Evolutionary conservation across 371 early-diverging fungal genomes (phyloP), one percentile per base, ranked within the genome.

Genomic region (Dichotomocladium elegans): DNA sequence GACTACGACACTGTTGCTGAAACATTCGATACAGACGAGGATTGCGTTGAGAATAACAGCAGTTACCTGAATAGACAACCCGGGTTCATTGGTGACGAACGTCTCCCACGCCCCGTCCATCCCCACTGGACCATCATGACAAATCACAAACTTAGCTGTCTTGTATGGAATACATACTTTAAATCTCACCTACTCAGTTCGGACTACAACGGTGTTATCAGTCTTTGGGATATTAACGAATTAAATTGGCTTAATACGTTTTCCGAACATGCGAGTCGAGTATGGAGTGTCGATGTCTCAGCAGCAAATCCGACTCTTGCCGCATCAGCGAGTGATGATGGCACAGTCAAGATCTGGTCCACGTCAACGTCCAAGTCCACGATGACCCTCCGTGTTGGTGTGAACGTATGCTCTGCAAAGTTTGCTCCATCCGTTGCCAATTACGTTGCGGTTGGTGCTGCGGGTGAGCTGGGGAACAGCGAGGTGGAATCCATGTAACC

Each of bases 211-310:
- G 95, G 95, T 0, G 65, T 84, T 1, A 87, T 96, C 8, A 81
- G 87, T 21, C 58, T 96, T 6, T 94, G 92, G 92, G 95, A 96
- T 63, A 70, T 83, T 1, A 65, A 71, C 11, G 80, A 79, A 12
- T 92, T 93, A 6, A 59, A 62, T 17, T 66, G 81, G 30, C 70
- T 85, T 2, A 57, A 64, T 27, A 64, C 68, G 9, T 89, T 88
- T 66, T 82, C 82, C 49, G 96, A 96, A 58, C 96, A 96, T 62
- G 91, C 89, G 51, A 85, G 85, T 61, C 80, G 96, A 6, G 83
- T 89, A 4, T 96, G 95, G 95, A 89, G 91, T 52, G 90, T 94
- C 10, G 93, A 95, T 63, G 92, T 88, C 55, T 82, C 83, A 35
- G 53, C 68, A 9, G 75, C 70, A 12, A 90, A 94, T 56, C 94